These are phyloP conservation scores for Candida parachauliodes DNA, from an alignment of 805 yeast genomes.

Conservation along the genomic window DNA sequence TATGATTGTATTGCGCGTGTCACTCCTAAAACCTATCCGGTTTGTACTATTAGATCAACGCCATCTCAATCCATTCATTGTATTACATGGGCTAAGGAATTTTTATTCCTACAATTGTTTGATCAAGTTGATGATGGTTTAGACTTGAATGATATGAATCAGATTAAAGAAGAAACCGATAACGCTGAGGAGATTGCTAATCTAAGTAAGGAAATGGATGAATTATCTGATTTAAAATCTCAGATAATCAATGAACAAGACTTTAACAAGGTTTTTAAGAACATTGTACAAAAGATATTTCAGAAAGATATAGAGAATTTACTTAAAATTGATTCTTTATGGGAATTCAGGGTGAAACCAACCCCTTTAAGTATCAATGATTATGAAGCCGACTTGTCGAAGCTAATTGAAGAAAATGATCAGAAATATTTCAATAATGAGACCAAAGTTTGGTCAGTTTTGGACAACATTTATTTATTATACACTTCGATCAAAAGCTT, in stretches of 20 bases:
- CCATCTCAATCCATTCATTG: conserved; percentile 97
- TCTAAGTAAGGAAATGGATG: conserved; percentile 64
- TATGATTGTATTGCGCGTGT: conserved; percentile 88
- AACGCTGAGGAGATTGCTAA: conserved; percentile 63
- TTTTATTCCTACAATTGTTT: conserved; percentile 77
- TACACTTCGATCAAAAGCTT: conserved; percentile 45
- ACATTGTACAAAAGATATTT: conserved; percentile 60
- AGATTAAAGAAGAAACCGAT: conserved; percentile 47
- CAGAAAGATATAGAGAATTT: conserved; percentile 76
- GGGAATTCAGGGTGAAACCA: conserved; percentile 75
- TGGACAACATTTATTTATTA: conserved; percentile 63
- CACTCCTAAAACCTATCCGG: conserved; percentile 88
- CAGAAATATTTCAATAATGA: conserved; percentile 24
- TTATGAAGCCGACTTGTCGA: conserved; percentile 13
- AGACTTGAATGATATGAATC: conserved; percentile 20
- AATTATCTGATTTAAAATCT: conserved; percentile 41
- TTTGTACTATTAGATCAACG: conserved; percentile 94
- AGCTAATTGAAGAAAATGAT: conserved; percentile 14
- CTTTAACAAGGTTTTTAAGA: conserved; percentile 19
- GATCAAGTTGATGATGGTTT: conserved; percentile 40
- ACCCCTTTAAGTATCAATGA: conserved; percentile 46
- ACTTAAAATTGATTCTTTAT: conserved; percentile 63
- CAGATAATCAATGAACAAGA: conserved; percentile 13
- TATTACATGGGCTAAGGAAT: conserved; percentile 96
- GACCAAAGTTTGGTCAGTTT: conserved; percentile 55